Percentiles rank a stretch among this genome's conserved stretches.
Evolutionary conservation across 805 yeast genomes (phyloP).

Genomic region (Candida manassasensis): DNA sequence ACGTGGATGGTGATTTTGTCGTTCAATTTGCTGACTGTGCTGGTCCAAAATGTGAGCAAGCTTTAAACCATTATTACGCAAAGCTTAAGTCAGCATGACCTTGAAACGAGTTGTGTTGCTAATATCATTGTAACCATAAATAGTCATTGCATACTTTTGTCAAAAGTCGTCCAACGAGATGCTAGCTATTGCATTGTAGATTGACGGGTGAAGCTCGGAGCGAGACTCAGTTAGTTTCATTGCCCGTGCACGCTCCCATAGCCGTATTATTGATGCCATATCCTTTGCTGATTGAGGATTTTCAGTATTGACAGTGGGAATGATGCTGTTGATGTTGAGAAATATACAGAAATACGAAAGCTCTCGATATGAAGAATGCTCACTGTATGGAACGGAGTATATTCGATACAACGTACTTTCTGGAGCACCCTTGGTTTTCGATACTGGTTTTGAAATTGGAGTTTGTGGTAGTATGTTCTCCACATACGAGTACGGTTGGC

Average conservation of each 20-base stretch:
- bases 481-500: slow-evolving; percentile 19
- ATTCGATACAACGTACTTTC: slow-evolving; percentile 35
- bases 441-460: slow-evolving; percentile 9
- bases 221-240: slow-evolving; percentile 9
- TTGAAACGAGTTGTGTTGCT: slow-evolving; percentile 3
- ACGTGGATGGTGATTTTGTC: slow-evolving; percentile 63
- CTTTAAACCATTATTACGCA: slow-evolving; percentile 27
- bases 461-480: slow-evolving; percentile 31
- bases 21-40: slow-evolving; percentile 59
- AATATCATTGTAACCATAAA: neutral
- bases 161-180: slow-evolving; percentile 9
- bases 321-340: slow-evolving; percentile 47
- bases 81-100: slow-evolving; percentile 5
- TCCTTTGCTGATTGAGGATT: slow-evolving; percentile 17
- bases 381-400: slow-evolving; percentile 81
- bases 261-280: slow-evolving; percentile 29
- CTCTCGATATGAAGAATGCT: slow-evolving; percentile 88
- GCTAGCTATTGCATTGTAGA: slow-evolving; percentile 5
- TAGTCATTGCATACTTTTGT: neutral
- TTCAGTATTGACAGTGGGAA: slow-evolving; percentile 72
- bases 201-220: neutral
- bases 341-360: slow-evolving; percentile 58
- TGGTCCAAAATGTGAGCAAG: slow-evolving; percentile 48
- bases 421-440: slow-evolving; percentile 12
- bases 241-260: slow-evolving; percentile 24